phyloP scores from a whole-genome alignment of 2,329 filamentous ascomycete genomes.

The Ceratocystis eucalypticola region DNA sequence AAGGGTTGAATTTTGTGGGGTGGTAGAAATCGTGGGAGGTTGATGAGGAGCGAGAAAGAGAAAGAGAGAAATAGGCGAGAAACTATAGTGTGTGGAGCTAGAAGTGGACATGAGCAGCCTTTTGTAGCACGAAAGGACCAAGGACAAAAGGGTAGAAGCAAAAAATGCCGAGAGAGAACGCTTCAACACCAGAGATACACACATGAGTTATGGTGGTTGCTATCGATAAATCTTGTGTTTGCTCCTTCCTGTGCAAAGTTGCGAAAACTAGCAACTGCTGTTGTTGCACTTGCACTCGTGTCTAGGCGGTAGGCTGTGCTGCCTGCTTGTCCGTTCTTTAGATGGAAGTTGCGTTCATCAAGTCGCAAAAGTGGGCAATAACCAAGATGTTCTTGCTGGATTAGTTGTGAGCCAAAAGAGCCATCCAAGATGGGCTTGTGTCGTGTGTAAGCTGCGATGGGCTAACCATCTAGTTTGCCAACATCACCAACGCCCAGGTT shows the following conservation, averaged over 20 bases:
- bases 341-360: background rate
- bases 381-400: background rate
- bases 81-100: background rate
- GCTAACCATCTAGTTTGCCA: too few relatives aligned
- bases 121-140: background rate
- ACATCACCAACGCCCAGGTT: too few relatives aligned
- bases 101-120: background rate
- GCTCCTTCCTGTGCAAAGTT: background rate
- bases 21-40: background rate
- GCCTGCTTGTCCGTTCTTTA: background rate
- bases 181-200: background rate
- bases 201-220: background rate
- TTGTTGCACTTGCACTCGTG: background rate
- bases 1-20: background rate
- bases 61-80: background rate
- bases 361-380: background rate
- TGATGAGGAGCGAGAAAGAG: background rate
- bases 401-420: background rate
- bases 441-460: too few relatives aligned
- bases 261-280: background rate
- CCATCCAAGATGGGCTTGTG: background rate
- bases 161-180: background rate
- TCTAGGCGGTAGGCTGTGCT: background rate
- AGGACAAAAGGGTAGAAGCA: background rate
- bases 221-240: background rate